Evolutionary conservation across 306 rosid genomes (phyloP).

Genomic region (Acacia crassicarpa): DNA sequence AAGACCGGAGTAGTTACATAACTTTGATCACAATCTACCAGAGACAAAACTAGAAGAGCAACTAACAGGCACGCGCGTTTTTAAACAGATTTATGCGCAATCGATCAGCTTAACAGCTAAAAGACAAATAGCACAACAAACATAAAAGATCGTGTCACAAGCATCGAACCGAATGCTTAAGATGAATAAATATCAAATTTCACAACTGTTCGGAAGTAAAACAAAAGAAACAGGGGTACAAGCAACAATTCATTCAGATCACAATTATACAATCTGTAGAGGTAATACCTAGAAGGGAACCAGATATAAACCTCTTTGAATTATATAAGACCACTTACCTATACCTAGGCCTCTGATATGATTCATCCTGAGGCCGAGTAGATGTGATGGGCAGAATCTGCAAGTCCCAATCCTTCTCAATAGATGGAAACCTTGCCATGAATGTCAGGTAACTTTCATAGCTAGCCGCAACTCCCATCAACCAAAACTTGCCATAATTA

Average conservation of each 20-base stretch:
- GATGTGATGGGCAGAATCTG: constrained; percentile 87
- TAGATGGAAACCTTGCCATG: constrained; percentile 56
- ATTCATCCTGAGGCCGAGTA: constrained; percentile 55
- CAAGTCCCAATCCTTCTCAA: constrained; percentile 90
- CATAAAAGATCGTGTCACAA: neutral
- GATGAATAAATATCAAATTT: neutral
- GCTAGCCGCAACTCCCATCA: constrained; percentile 73
- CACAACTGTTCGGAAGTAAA: constrained; percentile 7
- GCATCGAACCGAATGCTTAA: neutral
- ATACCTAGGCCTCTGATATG: constrained; percentile 76
- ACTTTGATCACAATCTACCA: neutral
- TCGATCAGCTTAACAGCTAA: neutral
- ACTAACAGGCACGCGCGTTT: neutral
- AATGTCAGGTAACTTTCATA: constrained; percentile 79
- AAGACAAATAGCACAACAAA: neutral
- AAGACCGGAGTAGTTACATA: neutral
- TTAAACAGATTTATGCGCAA: neutral
- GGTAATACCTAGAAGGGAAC: neutral
- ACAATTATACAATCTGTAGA: neutral
- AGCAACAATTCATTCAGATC: too few relatives aligned
- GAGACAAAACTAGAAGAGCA: neutral
- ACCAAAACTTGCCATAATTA: constrained; percentile 67
- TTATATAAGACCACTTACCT: constrained; percentile 23
- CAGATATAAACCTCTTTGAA: neutral
- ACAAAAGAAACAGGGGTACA: constrained; percentile 12